A percentile compares a stretch with the other conserved stretches of the same genome.
phyloP scores from a whole-genome alignment of 169 alveolate species.

The Babesia caballi region DNA sequence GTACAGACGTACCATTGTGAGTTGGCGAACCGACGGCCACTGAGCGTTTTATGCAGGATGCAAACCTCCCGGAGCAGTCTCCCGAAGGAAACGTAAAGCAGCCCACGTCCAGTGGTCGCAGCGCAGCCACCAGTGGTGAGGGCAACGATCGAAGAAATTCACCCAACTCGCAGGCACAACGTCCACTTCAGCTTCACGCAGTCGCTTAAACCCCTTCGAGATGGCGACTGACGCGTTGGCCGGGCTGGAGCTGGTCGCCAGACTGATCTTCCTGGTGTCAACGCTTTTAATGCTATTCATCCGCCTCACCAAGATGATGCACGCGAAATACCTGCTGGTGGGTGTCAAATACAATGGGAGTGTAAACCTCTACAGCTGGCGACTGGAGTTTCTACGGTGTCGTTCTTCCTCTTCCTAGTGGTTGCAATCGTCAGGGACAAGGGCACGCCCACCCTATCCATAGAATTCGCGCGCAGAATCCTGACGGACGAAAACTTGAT shows the following conservation, averaged over 20 bases:
- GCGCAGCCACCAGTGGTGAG: background rate
- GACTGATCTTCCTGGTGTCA: conserved; percentile 10
- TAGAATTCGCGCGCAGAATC: background rate
- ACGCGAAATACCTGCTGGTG: background rate
- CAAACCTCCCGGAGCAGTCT: conserved; percentile 23
- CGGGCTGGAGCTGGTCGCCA: conserved; percentile 12
- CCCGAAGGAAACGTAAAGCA: conserved; percentile 41
- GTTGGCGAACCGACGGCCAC: background rate
- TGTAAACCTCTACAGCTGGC: background rate
- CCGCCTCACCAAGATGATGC: background rate
- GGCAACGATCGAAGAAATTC: background rate
- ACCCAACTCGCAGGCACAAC: background rate
- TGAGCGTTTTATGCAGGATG: background rate
- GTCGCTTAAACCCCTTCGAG: background rate
- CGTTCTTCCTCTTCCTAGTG: conserved; percentile 37
- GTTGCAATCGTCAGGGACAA: conserved; percentile 32
- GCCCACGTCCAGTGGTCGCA: background rate
- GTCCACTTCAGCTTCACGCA: background rate
- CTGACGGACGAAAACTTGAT: conserved; percentile 22
- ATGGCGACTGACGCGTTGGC: background rate
- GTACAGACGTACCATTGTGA: conserved; percentile 54
- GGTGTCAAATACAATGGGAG: background rate
- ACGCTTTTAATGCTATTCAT: background rate
- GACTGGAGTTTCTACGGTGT: background rate
- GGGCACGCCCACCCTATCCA: conserved; percentile 20